Percentiles rank a stretch among this genome's conserved stretches.
Evolutionary conservation across 495 filamentous ascomycete species (phyloP).

Genomic region (Pseudevernia furfuracea): DNA sequence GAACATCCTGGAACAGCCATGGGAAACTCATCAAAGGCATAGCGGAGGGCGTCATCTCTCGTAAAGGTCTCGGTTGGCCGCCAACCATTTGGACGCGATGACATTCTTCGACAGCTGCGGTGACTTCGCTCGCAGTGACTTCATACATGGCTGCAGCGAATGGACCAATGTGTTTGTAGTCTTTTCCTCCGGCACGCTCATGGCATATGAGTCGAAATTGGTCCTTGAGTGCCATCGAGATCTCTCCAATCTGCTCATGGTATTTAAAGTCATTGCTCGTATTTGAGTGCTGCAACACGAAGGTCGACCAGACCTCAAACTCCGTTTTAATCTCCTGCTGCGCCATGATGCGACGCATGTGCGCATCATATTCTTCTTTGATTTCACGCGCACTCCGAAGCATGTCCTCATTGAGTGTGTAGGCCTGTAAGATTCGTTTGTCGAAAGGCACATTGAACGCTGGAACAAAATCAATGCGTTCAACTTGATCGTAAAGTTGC

Average conservation of each 20-base stretch:
- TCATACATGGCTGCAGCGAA: conserved; percentile 83
- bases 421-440: conserved; percentile 60
- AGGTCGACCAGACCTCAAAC: conserved; percentile 84
- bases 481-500: conserved; percentile 68
- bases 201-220: conserved; percentile 57
- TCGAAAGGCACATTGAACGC: conserved; percentile 67
- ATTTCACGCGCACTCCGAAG: conserved; percentile 54
- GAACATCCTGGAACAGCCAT: conserved; percentile 71
- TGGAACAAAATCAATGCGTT: conserved; percentile 62
- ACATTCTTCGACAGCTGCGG: conserved; percentile 44
- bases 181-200: conserved; percentile 53
- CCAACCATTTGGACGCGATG: conserved; percentile 30
- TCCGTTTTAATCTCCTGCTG: conserved; percentile 82
- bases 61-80: conserved; percentile 31
- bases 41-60: conserved; percentile 35
- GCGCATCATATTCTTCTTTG: conserved; percentile 70
- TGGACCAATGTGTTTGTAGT: conserved; percentile 52
- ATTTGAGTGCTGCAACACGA: conserved; percentile 63
- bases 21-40: conserved; percentile 90
- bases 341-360: conserved; percentile 71
- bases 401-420: conserved; percentile 43
- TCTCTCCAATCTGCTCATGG: conserved; percentile 67
- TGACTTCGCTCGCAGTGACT: conserved; percentile 65
- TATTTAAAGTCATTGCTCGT: conserved; percentile 71
- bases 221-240: conserved; percentile 56